Conservation (phyloP, 1,284 basidiomycete species). For the Malassezia japonica region DNA sequence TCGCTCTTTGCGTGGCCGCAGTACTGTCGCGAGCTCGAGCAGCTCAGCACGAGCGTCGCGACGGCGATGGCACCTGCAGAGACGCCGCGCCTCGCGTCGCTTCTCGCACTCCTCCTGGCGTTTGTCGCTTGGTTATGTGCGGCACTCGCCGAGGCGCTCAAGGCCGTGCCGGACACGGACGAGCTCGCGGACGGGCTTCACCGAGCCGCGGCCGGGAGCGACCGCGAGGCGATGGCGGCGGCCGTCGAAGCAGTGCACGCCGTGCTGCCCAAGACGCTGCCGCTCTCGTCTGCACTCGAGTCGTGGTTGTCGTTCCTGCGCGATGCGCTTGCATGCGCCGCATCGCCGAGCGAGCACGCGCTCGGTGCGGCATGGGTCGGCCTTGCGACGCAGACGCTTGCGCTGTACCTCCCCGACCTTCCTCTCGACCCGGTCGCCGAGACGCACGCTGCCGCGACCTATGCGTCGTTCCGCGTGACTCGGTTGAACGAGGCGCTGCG, state of each 20-base stretch:
- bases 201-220: neutral
- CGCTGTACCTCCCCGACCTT: conserved; percentile 72
- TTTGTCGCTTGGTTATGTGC: neutral
- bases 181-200: neutral
- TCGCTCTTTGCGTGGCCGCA: conserved; percentile 2
- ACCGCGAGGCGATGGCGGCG: neutral
- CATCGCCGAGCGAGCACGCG: neutral
- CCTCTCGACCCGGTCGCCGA: conserved; percentile 79
- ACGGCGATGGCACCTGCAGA: neutral
- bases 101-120: neutral
- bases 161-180: neutral
- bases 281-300: neutral
- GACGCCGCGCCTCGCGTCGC: neutral
- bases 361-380: conserved; percentile 61
- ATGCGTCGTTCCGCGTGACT: conserved; percentile 50
- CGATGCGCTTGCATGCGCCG: neutral
- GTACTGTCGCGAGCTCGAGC: conserved; percentile 1
- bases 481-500: conserved; percentile 55
- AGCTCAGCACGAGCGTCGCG: neutral
- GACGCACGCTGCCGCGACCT: conserved; percentile 55
- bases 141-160: neutral
- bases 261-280: neutral
- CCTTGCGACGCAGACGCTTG: conserved; percentile 57
- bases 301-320: conserved; percentile 10
- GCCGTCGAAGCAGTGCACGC: neutral